Evolutionary conservation across 164 flowering plant genomes (phyloP), one percentile per base, ranked within the genome.

Genomic region (Chimonanthus salicifolius): DNA sequence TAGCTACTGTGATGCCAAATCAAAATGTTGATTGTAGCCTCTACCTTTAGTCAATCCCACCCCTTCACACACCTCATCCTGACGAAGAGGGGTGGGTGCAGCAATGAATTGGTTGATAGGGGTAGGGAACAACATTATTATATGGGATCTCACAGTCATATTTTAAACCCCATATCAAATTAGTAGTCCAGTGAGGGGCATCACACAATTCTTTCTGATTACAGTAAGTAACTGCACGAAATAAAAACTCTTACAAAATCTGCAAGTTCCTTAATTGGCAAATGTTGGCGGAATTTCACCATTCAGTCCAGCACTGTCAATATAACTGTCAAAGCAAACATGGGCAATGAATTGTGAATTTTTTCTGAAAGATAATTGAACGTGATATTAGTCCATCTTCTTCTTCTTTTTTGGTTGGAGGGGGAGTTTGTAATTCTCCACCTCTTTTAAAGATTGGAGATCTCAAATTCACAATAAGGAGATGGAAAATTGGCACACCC

Each of bases 201-300:
- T 33, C 33, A 33, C 33, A 54, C 60, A 8, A 54, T 54, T 54
- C 8, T 54, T 15, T 54, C 60, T 7, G 15, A 7, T 54, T 15
- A 1, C 2, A 54, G 15, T 8, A 3, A 1, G 15, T 7, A 54
- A 54, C 8, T 54, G 44, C 7, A 51, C 13, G 3, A 45, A 54
- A 10, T 6, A 44, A 46, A 11, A n/a, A 20, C 11, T 74, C 79
- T 80, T 82, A 84, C 87, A 84, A 51, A n/a, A 6, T 70, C 54
- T 16, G 8, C 72, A 84, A 9, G 64, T 71, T 78, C 51, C 4
- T 47, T 44, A 84, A 74, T 62, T 67, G 4, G 80, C 64, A 67
- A 80, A 84, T 72, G 84, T 79, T 50, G 80, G 64, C 43, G 85
- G 87, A 50, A 84, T 79, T 21, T 74, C 76, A 5, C 87, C 87